These are phyloP conservation scores for Hypsizygus ulmarius DNA, from an alignment of 1,284 basidiomycete species.

Conservation along the genomic window DNA sequence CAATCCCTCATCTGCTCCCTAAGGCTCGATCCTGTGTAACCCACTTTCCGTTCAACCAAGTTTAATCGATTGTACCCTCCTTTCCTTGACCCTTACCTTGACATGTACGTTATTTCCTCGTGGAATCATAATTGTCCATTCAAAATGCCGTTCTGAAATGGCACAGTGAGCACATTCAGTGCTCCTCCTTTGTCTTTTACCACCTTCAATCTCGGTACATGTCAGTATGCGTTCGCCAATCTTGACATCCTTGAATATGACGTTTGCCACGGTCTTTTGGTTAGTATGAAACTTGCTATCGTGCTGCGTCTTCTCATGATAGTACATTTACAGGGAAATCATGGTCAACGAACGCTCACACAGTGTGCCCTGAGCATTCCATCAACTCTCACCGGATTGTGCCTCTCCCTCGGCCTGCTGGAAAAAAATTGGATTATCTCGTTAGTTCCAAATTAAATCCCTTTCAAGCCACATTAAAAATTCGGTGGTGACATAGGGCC, in stretches of 20 bases:
- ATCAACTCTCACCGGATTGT: neutral
- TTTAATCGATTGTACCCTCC: no score
- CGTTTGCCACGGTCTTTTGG: conserved; percentile 5
- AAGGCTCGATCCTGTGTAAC: no score
- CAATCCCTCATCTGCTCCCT: no score
- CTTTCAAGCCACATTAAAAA: neutral
- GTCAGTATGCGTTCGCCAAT: conserved; percentile 4
- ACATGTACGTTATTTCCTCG: neutral
- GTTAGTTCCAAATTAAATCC: neutral
- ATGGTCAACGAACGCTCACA: neutral
- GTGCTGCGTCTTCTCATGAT: neutral
- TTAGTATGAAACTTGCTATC: neutral
- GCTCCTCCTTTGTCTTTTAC: neutral
- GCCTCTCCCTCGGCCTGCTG: neutral
- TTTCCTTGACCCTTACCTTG: neutral
- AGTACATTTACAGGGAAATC: neutral
- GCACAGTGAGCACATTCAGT: neutral
- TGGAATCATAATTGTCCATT: no score
- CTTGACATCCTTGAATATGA: conserved; percentile 3
- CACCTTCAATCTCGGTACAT: conserved; percentile 1
- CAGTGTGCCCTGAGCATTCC: neutral
- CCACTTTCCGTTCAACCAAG: no score
- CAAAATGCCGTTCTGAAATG: no score
- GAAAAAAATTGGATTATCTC: conserved; percentile 5
- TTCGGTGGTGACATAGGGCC: neutral